Evolutionary conservation across 169 alveolate genomes (phyloP), one percentile per base, ranked within the genome.

Genomic region (Toxoplasma gondii): DNA sequence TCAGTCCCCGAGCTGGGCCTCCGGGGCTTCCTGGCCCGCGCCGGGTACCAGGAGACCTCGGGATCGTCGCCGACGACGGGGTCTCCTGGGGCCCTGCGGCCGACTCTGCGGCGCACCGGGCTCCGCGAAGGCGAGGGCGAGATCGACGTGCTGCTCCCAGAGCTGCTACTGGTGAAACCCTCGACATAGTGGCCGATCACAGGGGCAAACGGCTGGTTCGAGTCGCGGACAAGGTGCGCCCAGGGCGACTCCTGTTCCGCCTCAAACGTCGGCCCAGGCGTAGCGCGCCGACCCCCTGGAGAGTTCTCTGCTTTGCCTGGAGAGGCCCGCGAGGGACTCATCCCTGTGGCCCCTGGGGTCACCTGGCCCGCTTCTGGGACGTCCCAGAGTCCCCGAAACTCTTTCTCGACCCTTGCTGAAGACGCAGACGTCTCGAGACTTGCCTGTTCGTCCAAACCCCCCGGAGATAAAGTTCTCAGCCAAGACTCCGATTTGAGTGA

Each of bases 141-240:
- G 49, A 78, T 31, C 12, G 86, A 78, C 1, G 86, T 78, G 45
- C 86, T 78, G 24, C 86, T 78, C 10, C 86, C 86, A 19, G 86
- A 78, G 45, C 86, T 78, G 86, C 86, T 78, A 45, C 86, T 78
- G 19, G 86, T 78, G 86, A 78, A 78, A 45, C 86, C 86, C n/a
- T 78, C 86, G 22, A 78, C 45, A 27, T 78, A 78, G 86, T 78
- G 39, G 29, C 86, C 86, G 1, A n/a, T 78, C 49, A 78, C 86
- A 27, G 86, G 86, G 22, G 86, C 86, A 31, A 78, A 78, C 19
- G 86, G 86, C 22, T n/a, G 86, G n/a, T 78, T 78, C 45, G 86
- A 78, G 29, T 78, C 86, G 12, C 86, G 39, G 22, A n/a, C 86
- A 1, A 78, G 19, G 44, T 38, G 45, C n/a, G 86, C 16, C 86